These are phyloP conservation scores for Didymella keratinophila DNA, from an alignment of 2,329 filamentous ascomycete species.

Conservation along the genomic window DNA sequence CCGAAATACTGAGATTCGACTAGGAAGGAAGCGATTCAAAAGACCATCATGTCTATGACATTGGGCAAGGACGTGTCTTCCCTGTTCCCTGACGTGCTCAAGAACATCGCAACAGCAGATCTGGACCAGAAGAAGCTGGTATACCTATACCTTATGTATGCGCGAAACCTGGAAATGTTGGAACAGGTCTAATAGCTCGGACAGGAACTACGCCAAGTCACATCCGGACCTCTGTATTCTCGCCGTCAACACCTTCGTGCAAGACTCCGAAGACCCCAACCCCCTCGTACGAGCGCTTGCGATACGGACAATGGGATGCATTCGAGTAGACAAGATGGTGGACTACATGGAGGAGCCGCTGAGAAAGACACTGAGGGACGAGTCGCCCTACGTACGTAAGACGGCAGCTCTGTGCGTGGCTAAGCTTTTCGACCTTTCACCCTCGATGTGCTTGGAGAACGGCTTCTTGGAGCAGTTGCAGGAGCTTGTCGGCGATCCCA, in stretches of 20 bases:
- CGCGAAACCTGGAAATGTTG: not conserved
- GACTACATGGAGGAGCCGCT: slow-evolving; percentile 99
- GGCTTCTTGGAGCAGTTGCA: slow-evolving; percentile 93
- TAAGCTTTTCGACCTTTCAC: slow-evolving; percentile 96
- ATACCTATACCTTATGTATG: slow-evolving; percentile 89
- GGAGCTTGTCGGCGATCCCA: slow-evolving; percentile 95
- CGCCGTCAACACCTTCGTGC: slow-evolving; percentile 98
- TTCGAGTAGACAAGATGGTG: slow-evolving; percentile 98
- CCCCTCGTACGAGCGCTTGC: slow-evolving; percentile 93
- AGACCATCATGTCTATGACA: slow-evolving; percentile 99
- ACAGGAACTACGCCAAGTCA: slow-evolving; percentile 98
- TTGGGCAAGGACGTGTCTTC: slow-evolving; percentile 97
- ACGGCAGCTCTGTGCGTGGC: slow-evolving; percentile 97
- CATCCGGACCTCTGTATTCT: slow-evolving; percentile 98
- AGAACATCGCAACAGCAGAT: slow-evolving; percentile 96
- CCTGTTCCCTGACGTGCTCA: slow-evolving; percentile 95
- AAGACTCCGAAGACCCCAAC: slow-evolving; percentile 98
- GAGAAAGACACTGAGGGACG: slow-evolving; percentile 93
- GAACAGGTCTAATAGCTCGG: slow-evolving; percentile 15
- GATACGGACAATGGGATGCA: slow-evolving; percentile 98
- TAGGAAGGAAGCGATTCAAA: slow-evolving; percentile 97
- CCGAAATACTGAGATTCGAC: slow-evolving; percentile 43
- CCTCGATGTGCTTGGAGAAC: slow-evolving; percentile 91
- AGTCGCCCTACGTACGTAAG: slow-evolving; percentile 98
- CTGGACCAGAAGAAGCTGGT: slow-evolving; percentile 99